phyloP scores from a whole-genome alignment of 208 protist genomes.

The Herpetomonas samuelpessoai region DNA sequence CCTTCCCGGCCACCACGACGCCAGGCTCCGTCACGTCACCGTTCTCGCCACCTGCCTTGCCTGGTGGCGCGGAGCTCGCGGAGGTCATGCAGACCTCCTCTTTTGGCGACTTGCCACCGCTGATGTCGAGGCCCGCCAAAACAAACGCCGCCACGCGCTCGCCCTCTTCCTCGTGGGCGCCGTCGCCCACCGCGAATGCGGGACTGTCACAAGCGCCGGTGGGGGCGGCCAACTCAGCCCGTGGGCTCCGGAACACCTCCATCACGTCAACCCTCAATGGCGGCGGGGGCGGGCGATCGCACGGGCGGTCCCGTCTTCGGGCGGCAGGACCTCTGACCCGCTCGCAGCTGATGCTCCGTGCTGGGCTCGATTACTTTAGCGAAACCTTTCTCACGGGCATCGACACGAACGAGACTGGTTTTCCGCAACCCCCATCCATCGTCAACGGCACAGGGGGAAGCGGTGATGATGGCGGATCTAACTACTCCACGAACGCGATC shows the following conservation, averaged over 20 bases:
- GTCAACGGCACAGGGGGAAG: too few relatives aligned
- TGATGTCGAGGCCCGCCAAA: too few relatives aligned
- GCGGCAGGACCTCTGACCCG: slow-evolving; percentile 7
- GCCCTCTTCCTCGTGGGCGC: too few relatives aligned
- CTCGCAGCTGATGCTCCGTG: slow-evolving; percentile 9
- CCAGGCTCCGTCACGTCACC: not conserved
- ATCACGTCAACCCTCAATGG: too few relatives aligned
- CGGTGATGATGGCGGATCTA: not conserved
- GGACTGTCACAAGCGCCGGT: too few relatives aligned
- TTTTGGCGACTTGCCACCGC: too few relatives aligned
- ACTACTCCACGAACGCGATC: not conserved
- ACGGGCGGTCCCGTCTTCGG: not conserved
- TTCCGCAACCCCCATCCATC: too few relatives aligned
- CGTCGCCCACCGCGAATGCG: not conserved
- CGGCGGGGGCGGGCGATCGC: slow-evolving; percentile 3
- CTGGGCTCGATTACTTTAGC: slow-evolving; percentile 23
- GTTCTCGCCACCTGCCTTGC: not conserved
- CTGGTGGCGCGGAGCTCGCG: too few relatives aligned
- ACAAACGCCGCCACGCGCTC: too few relatives aligned
- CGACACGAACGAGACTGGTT: not conserved
- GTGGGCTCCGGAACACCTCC: too few relatives aligned
- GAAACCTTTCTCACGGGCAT: not conserved
- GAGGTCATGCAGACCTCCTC: too few relatives aligned
- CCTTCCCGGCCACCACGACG: not conserved
- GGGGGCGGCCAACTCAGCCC: too few relatives aligned